Conservation (phyloP, 768 basidiomycete genomes). For the Cyathus striatus region DNA sequence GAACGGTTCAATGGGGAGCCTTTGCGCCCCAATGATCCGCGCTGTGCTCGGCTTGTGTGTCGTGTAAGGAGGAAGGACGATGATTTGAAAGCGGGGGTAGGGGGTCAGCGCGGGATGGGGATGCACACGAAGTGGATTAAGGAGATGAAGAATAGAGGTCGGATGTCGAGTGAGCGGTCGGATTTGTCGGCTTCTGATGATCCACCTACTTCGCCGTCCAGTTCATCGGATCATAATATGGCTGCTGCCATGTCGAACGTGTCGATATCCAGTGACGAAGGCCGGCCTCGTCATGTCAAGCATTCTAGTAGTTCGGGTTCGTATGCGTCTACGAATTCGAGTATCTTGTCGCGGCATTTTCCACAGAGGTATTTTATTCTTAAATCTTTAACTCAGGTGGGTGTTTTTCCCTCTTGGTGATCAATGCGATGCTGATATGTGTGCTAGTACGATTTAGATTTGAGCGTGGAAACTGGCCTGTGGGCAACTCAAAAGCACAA, state of each 20-base stretch:
- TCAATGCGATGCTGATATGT: slow-evolving; percentile 4
- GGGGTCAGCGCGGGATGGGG: slow-evolving; percentile 82
- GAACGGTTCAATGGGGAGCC: slow-evolving; percentile 64
- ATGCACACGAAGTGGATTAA: slow-evolving; percentile 83
- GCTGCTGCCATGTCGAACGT: slow-evolving; percentile 18
- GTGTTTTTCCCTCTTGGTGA: slow-evolving; percentile 10
- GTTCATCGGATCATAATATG: slow-evolving; percentile 18
- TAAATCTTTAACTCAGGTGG: slow-evolving; percentile 78
- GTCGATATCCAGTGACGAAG: slow-evolving; percentile 40
- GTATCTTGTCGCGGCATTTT: slow-evolving; percentile 69
- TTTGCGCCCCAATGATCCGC: slow-evolving; percentile 64
- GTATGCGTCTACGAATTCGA: slow-evolving; percentile 79
- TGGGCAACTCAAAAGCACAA: slow-evolving; percentile 97
- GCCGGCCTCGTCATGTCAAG: slow-evolving; percentile 15
- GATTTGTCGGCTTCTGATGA: slow-evolving; percentile 16
- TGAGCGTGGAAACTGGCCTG: slow-evolving; percentile 70
- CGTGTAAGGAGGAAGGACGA: slow-evolving; percentile 77
- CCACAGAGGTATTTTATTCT: slow-evolving; percentile 91
- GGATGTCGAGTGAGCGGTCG: slow-evolving; percentile 12
- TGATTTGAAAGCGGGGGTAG: slow-evolving; percentile 85
- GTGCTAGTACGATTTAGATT: slow-evolving; percentile 65
- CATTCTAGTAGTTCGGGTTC: slow-evolving; percentile 63
- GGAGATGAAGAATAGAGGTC: slow-evolving; percentile 43
- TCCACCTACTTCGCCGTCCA: slow-evolving; percentile 15
- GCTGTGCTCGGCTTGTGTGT: slow-evolving; percentile 79